Evolutionary conservation across 2,329 filamentous ascomycete genomes (phyloP), one percentile per base, ranked within the genome.

Genomic region (Phialophora expanda): DNA sequence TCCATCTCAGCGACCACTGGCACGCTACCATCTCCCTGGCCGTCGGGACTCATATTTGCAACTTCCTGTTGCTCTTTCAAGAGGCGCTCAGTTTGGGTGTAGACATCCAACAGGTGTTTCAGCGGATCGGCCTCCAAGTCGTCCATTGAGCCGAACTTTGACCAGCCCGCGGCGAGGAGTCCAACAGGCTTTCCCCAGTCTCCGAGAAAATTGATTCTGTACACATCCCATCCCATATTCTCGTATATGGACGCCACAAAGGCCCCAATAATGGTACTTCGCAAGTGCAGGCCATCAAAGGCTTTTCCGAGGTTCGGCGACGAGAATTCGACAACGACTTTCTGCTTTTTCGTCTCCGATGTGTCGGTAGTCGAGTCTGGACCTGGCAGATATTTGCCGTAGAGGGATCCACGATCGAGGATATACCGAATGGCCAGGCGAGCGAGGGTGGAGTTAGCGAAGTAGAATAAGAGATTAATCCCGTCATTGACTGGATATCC

Each of bases 271-370:
- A 93, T 91, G 59, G 90, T 93, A 73, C 88, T 91, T 72, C 90
- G 84, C 71, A 93, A 80, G 79, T 93, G 90, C 5, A 88, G 88
- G 26, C 88, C 89, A 74, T 91, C 88, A 78, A 93, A 92, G 22
- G 89, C 91, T 79, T 94, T 94, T 55, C 91, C 91, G 66, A 95
- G 93, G 76, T 95, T 95, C 58, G 92, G 91, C 6, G 90, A 93
- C 8, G 89, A 92, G 78, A 94, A 95, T 74, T 95, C 91, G 73
- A 95, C 85, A 59, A 95, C 86, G 46, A 87, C 85, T 82, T 91
- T 92, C 72, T 82, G 82, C 68, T 85, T 87, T 24, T 65, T 63
- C 66, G 84, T 81, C 60, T 81, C 83, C 7, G 87, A 83, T 74
- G 91, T 84, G 22, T 82, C 79, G 44, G 85, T 83, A 74, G 92